Conservation (phyloP, 2,329 filamentous ascomycete species). For the Pseudogymnoascus sp. region DNA sequence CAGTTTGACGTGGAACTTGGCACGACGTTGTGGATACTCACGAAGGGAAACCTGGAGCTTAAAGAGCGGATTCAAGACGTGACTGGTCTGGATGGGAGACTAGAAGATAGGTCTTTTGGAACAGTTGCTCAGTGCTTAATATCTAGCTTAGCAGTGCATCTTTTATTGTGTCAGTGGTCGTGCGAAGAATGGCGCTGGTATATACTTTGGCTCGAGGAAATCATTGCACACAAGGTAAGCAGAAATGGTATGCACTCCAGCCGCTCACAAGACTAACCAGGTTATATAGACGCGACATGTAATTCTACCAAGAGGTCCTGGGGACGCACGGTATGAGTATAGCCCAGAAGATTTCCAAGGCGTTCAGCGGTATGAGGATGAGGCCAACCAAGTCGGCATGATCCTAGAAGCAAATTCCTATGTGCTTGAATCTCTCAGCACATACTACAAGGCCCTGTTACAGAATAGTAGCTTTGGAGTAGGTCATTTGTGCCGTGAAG, state of each 20-base stretch:
- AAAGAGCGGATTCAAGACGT: constrained; percentile 27
- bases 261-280: not conserved
- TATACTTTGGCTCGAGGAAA: constrained; percentile 31
- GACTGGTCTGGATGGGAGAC: constrained; percentile 23
- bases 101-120: constrained; percentile 28
- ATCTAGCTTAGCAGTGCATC: constrained; percentile 30
- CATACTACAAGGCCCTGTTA: constrained; percentile 24
- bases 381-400: constrained; percentile 29
- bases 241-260: constrained; percentile 11
- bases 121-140: constrained; percentile 28
- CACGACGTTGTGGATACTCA: constrained; percentile 34
- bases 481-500: constrained; percentile 15
- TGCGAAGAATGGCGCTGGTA: constrained; percentile 36
- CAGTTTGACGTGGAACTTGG: constrained; percentile 23
- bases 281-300: not conserved
- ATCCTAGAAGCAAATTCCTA: constrained; percentile 32
- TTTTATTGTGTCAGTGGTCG: constrained; percentile 34
- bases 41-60: constrained; percentile 27
- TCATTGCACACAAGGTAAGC: constrained; percentile 26
- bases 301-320: not conserved
- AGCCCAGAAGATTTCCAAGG: constrained; percentile 25
- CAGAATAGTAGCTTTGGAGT: constrained; percentile 21
- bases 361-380: constrained; percentile 33
- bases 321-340: constrained; percentile 13
- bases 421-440: constrained; percentile 26